A percentile compares a stretch with the other conserved stretches of the same genome.
These are phyloP conservation scores for Digitaria exilis DNA, from an alignment of 202 grass and related monocot genomes.

Conservation along the genomic window DNA sequence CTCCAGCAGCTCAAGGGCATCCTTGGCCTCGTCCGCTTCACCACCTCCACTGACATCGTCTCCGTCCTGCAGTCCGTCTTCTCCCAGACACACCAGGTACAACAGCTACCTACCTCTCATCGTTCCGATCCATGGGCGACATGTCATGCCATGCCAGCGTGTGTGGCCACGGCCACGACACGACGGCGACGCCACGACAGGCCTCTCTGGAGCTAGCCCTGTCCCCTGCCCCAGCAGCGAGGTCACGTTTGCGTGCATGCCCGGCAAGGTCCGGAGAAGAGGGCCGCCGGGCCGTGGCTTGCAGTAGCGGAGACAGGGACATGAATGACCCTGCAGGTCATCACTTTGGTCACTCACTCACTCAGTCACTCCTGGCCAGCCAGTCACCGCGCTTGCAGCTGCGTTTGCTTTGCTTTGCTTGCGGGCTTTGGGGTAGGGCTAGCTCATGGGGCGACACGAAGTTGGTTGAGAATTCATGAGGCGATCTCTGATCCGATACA, in stretches of 20 bases:
- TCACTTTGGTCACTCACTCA: not conserved
- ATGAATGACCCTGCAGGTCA: not conserved
- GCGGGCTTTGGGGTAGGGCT: not conserved
- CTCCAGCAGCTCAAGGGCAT: constrained; percentile 94
- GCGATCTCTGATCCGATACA: not conserved
- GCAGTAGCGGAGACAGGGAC: constrained; percentile 22
- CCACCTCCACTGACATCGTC: constrained; percentile 75
- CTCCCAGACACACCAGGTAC: constrained; percentile 72
- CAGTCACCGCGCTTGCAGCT: not conserved
- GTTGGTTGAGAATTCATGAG: not conserved
- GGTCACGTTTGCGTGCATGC: not conserved
- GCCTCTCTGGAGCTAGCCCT: not conserved
- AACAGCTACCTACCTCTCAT: not conserved
- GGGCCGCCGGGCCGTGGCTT: too few relatives aligned
- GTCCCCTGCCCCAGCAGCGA: not conserved
- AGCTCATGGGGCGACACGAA: not conserved
- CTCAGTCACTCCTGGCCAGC: not conserved
- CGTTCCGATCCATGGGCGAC: too few relatives aligned
- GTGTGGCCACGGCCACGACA: not conserved
- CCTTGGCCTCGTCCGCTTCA: constrained; percentile 77
- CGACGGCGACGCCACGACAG: not conserved
- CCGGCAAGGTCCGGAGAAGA: constrained; percentile 7
- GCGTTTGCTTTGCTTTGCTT: not conserved
- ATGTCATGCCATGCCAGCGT: too few relatives aligned
- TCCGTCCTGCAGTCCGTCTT: constrained; percentile 86